Conservation (phyloP, 805 yeast genomes). For the Middelhovenomyces tepae region DNA sequence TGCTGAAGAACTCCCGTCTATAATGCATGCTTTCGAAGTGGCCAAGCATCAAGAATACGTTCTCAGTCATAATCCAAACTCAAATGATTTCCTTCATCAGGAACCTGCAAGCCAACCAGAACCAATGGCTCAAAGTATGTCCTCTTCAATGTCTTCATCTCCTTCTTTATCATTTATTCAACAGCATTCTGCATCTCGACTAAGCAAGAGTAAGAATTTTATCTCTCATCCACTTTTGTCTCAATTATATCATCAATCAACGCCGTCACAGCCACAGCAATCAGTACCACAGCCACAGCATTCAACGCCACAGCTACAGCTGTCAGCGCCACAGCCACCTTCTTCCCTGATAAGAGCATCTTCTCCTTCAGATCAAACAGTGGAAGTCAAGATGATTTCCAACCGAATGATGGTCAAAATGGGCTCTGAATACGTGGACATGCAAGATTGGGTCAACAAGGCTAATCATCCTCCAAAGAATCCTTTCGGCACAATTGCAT, state of each 20-base stretch:
- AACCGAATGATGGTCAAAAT: conserved; percentile 21
- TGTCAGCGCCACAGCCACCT: no score
- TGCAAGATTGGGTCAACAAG: conserved; percentile 23
- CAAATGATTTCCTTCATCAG: not conserved
- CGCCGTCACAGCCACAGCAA: no score
- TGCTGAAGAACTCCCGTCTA: conserved; percentile 19
- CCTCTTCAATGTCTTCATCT: not conserved
- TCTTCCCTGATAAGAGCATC: no score
- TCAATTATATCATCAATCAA: not conserved
- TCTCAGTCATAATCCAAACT: no score
- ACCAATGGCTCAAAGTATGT: not conserved
- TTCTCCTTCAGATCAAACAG: no score
- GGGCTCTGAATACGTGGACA: conserved; percentile 16
- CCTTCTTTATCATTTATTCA: not conserved
- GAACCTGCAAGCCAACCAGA: not conserved
- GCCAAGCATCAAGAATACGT: conserved; percentile 16
- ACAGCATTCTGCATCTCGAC: conserved; percentile 1
- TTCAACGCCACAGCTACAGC: not conserved
- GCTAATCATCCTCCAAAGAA: conserved; percentile 2
- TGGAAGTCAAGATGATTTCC: conserved; percentile 19
- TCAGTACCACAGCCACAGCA: not conserved
- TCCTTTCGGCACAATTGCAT: not conserved
- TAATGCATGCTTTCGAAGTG: conserved; percentile 19
- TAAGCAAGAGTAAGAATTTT: not conserved
- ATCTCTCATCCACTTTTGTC: not conserved